Base-by-base conservation (phyloP, 768 basidiomycete genomes). In the Lactarius sanguifluus region DNA sequence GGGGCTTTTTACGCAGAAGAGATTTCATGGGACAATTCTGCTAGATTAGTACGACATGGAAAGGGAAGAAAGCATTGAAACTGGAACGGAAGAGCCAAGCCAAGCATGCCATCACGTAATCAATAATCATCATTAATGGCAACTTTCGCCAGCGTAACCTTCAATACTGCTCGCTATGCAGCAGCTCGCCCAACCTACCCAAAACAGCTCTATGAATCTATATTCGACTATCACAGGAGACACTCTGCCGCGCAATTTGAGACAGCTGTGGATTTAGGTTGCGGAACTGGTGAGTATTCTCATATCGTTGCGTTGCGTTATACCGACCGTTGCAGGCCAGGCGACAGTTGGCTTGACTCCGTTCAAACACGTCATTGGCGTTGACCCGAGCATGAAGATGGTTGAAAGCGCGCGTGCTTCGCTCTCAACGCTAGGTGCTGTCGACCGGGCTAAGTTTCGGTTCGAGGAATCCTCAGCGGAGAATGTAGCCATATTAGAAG, bases 301-400 rank as follows among this genome's bases (percentile, higher is more conserved):
- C 36, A 38, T 50, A 5, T 25, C 23, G 25, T 28, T 25, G 23
- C 50, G 13, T 47, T 45, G 28, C 18, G 7, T 38, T 52, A 38
- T 23, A 7, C 30, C 60, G 32, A 45, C 55, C 2, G 57, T 18
- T 64, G 18, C 63, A 91, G 91, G 92, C 43, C 88, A 92, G 73
- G 88, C 89, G 36, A 92, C 89, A 0, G 73, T 80, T 2, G 81
- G 81, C 52, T 79, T 91, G 5, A 76, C 75, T 1, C 76, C 79
- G 0, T 94, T 94, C 76, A 73, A 73, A 15, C 76, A 79, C n/a
- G 81, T 92, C 55, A 78, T 85, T 23, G 93, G 87, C 2, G 78
- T 91, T n/a, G 93, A 95, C 62, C 90, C 92, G 0, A 88, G 89
- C 52, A 75, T 76, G 47, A 80, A 81, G 60, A 95, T 95, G 94